Base-by-base conservation (phyloP, 202 grass and related monocot genomes). In the Elaeis oleifera region DNA sequence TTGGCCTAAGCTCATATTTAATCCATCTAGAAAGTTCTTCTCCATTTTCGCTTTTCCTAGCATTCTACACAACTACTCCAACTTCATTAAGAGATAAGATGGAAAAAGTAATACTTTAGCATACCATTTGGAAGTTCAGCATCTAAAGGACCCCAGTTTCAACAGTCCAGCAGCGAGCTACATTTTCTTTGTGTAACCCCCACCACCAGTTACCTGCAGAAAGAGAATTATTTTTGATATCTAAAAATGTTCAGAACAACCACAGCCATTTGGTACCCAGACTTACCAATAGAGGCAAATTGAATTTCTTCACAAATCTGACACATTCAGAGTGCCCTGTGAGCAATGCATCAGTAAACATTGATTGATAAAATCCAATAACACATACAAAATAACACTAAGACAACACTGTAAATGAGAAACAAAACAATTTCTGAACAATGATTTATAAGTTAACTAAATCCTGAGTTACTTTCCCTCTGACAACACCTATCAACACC, bases 181-280 rank as follows among this genome's bases (percentile, higher is more conserved):
- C 92, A 81, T 97, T 97, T 82, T 97, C 92, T 78, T 97, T 60
- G 92, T 97, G 70, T 97, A 97, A 67, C 92, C 92, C 66, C 92
- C 92, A 53, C 92, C 92, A 54, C 92, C 88, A 2, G 92, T 97
- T 52, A 97, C 88, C 92, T 97, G 61, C 66, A 91, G 71, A 68
- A 69, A 9, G 16, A 67, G 28, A 68, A 23, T 20, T 36, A 44
- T 16, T 27, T 56, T 56, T 44, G 27, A 56, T 20, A 68, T 4
- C 18, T 72, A 29, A 18, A 63, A 15, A 69, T 60, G 54, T 59
- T 49, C 62, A 32, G 44, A 69, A 55, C 58, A 68, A 60, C 48
- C 26, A 68, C 16, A 53, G 4, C 0, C 28, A 6, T 51, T 59
- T 48, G 63, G 25, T 70, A 69, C 23, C 51, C 48, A 70, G 18